Conservation (phyloP, 2,329 filamentous ascomycete genomes). For the Aureobasidium musti region DNA sequence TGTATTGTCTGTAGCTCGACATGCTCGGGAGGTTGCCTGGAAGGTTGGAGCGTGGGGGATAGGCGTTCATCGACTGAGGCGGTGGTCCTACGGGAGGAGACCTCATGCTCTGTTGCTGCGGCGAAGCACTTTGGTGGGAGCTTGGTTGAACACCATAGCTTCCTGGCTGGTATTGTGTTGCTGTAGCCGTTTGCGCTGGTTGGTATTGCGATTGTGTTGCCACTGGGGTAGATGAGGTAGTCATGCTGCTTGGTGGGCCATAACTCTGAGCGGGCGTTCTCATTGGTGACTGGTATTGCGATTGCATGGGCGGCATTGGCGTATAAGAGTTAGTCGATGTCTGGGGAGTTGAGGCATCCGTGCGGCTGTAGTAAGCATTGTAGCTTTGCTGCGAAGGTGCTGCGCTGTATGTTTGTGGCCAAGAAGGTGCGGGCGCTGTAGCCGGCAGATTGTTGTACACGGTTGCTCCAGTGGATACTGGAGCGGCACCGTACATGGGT, state of each 20-base stretch:
- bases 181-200: constrained; percentile 14
- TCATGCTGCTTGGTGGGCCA: constrained; percentile 18
- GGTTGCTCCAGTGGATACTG: constrained; percentile 33
- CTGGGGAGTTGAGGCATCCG: constrained; percentile 33
- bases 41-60: constrained; percentile 15
- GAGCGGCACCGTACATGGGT: constrained; percentile 37
- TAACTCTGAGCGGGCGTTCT: constrained; percentile 25
- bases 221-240: constrained; percentile 18
- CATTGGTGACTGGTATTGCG: constrained; percentile 24
- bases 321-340: constrained; percentile 29
- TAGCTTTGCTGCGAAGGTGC: constrained; percentile 37
- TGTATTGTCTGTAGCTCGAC: constrained; percentile 22
- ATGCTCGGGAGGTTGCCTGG: constrained; percentile 2
- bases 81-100: constrained; percentile 12
- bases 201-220: constrained; percentile 20
- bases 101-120: constrained; percentile 25
- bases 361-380: constrained; percentile 36
- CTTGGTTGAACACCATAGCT: constrained; percentile 21
- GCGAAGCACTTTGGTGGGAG: constrained; percentile 22
- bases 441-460: constrained; percentile 38
- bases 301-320: constrained; percentile 24
- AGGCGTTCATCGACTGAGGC: constrained; percentile 11
- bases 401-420: constrained; percentile 18
- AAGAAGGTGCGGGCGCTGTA: constrained; percentile 36
- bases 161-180: constrained; percentile 23